These are phyloP conservation scores for Chalaropsis ovoidea DNA, from an alignment of 2,329 filamentous ascomycete genomes.

Conservation along the genomic window DNA sequence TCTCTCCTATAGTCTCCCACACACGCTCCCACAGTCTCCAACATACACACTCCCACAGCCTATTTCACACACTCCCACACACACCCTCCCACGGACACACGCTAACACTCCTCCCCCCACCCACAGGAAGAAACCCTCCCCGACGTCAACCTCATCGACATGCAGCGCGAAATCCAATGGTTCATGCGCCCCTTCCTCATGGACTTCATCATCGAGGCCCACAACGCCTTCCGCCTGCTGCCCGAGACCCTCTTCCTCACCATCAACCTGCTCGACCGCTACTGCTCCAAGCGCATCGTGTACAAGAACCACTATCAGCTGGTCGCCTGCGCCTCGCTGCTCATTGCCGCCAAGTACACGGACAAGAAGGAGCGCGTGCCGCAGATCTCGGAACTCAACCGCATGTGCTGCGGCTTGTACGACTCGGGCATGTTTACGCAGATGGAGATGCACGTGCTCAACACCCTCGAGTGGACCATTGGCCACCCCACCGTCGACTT, in stretches of 20 bases:
- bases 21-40: no score
- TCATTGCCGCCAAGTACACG: constrained; percentile 96
- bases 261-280: constrained; percentile 90
- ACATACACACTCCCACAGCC: no score
- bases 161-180: constrained; percentile 98
- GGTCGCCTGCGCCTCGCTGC: constrained; percentile 86
- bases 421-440: constrained; percentile 99
- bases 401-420: constrained; percentile 97
- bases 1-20: background rate
- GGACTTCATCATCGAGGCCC: constrained; percentile 95
- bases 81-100: no score
- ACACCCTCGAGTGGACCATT: constrained; percentile 92
- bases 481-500: constrained; percentile 93
- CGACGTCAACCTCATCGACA: constrained; percentile 95
- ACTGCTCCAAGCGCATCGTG: constrained; percentile 94
- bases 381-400: constrained; percentile 91
- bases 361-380: constrained; percentile 99
- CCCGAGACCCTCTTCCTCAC: constrained; percentile 94
- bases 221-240: constrained; percentile 84
- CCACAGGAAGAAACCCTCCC: constrained; percentile 69
- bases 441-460: constrained; percentile 99
- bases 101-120: background rate
- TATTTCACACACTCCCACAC: no score
- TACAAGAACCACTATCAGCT: constrained; percentile 99
- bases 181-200: constrained; percentile 98